These are phyloP conservation scores for Forsythia suspensa DNA, from an alignment of 257 asterid genomes.

Conservation along the genomic window DNA sequence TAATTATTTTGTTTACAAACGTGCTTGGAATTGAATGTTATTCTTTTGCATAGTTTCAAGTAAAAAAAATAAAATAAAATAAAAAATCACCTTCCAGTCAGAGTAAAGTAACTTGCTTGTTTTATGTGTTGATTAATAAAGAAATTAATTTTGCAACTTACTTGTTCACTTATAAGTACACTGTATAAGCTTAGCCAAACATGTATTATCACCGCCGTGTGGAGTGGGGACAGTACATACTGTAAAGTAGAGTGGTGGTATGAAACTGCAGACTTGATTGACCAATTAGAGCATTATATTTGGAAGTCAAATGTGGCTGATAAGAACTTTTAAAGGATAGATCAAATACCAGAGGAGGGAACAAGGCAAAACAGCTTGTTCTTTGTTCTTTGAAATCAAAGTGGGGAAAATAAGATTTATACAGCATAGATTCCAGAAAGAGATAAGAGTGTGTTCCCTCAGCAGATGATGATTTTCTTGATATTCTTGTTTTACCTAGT, in stretches of 20 bases:
- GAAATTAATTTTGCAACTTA: not conserved
- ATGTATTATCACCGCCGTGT: not conserved
- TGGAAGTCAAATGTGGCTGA: not conserved
- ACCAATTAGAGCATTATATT: not conserved
- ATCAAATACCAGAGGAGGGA: conserved; percentile 1
- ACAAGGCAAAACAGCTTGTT: not conserved
- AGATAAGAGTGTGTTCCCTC: not conserved
- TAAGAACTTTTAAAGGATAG: too few relatives aligned
- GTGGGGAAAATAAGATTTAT: not conserved
- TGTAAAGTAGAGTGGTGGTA: not conserved
- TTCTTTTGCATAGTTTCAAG: not conserved
- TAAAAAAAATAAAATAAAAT: too few relatives aligned
- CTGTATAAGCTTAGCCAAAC: not conserved
- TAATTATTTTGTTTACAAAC: not conserved
- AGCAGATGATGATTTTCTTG: conserved; percentile 22
- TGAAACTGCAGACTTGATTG: not conserved
- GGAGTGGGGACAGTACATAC: not conserved
- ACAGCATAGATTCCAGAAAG: not conserved
- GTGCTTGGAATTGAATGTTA: not conserved
- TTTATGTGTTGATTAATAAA: too few relatives aligned
- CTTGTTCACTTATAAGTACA: not conserved
- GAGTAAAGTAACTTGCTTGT: not conserved
- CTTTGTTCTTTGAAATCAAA: not conserved
- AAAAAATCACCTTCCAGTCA: not conserved
- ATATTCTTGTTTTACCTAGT: conserved; percentile 21